These are phyloP conservation scores for Ogataea saltuana DNA, from an alignment of 805 yeast genomes.

Conservation along the genomic window DNA sequence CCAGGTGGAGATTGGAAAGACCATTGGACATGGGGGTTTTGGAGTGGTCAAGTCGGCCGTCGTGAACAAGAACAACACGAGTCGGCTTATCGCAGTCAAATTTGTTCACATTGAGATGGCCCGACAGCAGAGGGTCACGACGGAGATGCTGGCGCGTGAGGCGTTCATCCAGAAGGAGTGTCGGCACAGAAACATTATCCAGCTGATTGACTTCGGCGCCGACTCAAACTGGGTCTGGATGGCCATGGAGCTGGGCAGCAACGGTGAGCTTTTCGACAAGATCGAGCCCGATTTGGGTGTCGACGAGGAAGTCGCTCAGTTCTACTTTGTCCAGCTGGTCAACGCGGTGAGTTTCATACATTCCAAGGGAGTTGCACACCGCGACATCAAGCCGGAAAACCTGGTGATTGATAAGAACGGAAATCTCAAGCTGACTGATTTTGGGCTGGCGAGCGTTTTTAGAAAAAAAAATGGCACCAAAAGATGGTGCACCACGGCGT, in stretches of 20 bases:
- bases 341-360: conserved; percentile 64
- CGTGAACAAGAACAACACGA: conserved; percentile 36
- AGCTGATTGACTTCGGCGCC: conserved; percentile 53
- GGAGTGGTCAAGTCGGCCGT: conserved; percentile 59
- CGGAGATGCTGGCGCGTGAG: conserved; percentile 49
- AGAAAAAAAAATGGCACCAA: conserved; percentile 48
- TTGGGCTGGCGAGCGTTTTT: conserved; percentile 70
- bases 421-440: conserved; percentile 72
- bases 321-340: conserved; percentile 65
- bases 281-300: conserved; percentile 76
- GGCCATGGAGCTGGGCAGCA: conserved; percentile 66
- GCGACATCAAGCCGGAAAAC: conserved; percentile 72
- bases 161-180: conserved; percentile 60
- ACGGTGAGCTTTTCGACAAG: conserved; percentile 78
- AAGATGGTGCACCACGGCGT: conserved; percentile 50
- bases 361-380: conserved; percentile 61
- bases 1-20: conserved; percentile 47
- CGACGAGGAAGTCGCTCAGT: conserved; percentile 63
- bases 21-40: conserved; percentile 69
- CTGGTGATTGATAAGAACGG: conserved; percentile 63
- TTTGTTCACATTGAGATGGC: conserved; percentile 47
- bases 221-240: conserved; percentile 62
- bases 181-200: conserved; percentile 61
- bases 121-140: conserved; percentile 32
- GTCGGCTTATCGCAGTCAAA: conserved; percentile 55